These are phyloP conservation scores for Yamadazyma triangularis DNA, from an alignment of 1,139 yeast genomes.

Conservation along the genomic window DNA sequence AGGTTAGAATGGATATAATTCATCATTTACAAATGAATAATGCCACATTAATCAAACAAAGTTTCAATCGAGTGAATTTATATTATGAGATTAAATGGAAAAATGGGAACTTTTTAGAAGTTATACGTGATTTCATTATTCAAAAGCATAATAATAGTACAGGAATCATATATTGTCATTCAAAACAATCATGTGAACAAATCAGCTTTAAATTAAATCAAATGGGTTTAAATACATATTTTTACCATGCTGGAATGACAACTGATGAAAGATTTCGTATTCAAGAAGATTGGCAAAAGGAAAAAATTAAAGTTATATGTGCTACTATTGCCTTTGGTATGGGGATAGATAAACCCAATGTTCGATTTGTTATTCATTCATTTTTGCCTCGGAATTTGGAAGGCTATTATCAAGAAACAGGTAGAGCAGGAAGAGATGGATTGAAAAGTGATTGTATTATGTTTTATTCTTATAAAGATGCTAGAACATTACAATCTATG, in stretches of 20 bases:
- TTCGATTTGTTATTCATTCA: conserved; percentile 82
- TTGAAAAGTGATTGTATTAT: conserved; percentile 72
- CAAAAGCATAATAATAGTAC: conserved; percentile 53
- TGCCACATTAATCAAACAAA: conserved; percentile 60
- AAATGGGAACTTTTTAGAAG: conserved; percentile 51
- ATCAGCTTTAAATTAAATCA: conserved; percentile 58
- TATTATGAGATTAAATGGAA: conserved; percentile 74
- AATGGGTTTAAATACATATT: conserved; percentile 64
- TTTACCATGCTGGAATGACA: conserved; percentile 92
- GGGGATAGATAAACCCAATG: conserved; percentile 98
- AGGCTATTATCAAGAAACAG: conserved; percentile 97
- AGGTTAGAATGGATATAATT: conserved; percentile 80
- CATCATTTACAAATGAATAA: conserved; percentile 60
- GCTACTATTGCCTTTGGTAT: conserved; percentile 98
- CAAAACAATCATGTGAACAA: conserved; percentile 83
- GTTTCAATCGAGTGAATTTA: conserved; percentile 86
- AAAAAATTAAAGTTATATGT: conserved; percentile 70
- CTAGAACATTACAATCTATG: conserved; percentile 66
- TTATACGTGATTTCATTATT: conserved; percentile 55
- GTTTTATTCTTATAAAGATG: conserved; percentile 77
- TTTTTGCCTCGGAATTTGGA: conserved; percentile 89
- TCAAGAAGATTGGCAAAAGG: conserved; percentile 80
- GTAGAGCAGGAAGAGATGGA: conserved; percentile 99
- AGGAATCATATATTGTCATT: conserved; percentile 92
- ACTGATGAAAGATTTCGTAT: conserved; percentile 67